Evolutionary conservation across 176 grass and related monocot genomes (phyloP).

Genomic region (Cenchrus fungigraminus): DNA sequence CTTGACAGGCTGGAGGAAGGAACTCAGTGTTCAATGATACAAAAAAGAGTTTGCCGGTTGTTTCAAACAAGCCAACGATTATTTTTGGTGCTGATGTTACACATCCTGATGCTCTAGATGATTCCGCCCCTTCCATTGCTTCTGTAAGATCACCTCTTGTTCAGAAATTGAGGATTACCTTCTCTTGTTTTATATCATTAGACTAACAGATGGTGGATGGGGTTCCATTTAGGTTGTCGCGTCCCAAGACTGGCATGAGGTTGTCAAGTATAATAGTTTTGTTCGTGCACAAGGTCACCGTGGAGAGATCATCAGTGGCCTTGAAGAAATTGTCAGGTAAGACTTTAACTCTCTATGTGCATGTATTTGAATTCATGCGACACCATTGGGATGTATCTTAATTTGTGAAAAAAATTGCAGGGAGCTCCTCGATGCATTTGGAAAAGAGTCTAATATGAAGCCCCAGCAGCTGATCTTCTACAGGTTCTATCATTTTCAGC

Average conservation of each 20-base stretch:
- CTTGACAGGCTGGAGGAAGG: constrained; percentile 69
- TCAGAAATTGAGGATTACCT: background rate
- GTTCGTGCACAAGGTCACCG: constrained; percentile 48
- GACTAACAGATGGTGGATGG: background rate
- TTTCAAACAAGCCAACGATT: constrained; percentile 56
- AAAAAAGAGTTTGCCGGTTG: constrained; percentile 38
- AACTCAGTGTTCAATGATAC: constrained; percentile 55
- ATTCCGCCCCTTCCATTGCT: constrained; percentile 62
- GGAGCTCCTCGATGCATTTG: constrained; percentile 63
- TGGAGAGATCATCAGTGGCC: constrained; percentile 44
- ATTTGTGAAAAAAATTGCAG: constrained; percentile 37
- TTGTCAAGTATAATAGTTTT: constrained; percentile 66
- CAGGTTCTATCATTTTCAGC: constrained; percentile 35
- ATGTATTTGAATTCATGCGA: background rate
- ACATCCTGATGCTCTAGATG: constrained; percentile 58
- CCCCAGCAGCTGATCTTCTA: constrained; percentile 75
- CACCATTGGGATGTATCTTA: constrained; percentile 1
- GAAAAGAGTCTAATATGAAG: constrained; percentile 25
- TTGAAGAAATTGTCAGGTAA: constrained; percentile 55
- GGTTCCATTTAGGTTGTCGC: constrained; percentile 69
- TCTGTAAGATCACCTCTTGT: constrained; percentile 48
- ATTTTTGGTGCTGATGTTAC: constrained; percentile 78
- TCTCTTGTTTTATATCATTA: background rate
- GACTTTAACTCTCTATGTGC: background rate
- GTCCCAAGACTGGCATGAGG: constrained; percentile 71